Evolutionary conservation across 129 eudicot genomes (phyloP), one percentile per base, ranked within the genome.

Genomic region (Saussurea involucrata): DNA sequence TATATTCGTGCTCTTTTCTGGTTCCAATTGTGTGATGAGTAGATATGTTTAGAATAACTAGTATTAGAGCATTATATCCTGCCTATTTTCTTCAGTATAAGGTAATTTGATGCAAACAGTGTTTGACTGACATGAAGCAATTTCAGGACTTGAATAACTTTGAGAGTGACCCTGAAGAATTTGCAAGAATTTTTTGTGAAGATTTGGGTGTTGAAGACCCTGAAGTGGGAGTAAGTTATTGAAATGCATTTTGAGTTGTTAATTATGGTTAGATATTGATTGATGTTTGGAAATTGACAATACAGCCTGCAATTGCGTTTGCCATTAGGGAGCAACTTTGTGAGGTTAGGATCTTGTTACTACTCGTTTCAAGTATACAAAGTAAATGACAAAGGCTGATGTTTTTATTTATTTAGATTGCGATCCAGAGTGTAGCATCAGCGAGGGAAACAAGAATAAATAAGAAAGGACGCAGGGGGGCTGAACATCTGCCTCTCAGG

Each of bases 151-250:
- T 91, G 89, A 94, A 89, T 85, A 94, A 94, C 82, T 84, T 94
- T 72, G 98, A 94, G 86, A 94, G 98, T 74, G 93, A 94, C 76
- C 98, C 98, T 66, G 98, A 94, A 85, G 97, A 94, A 82, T 94
- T 94, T 84, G 93, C 98, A 28, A 87, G 92, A 80, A 87, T 86
- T 17, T 91, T 94, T 73, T 91, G 98, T 81, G 74, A 82, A 80
- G 98, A 94, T 76, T 32, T 94, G 93, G 92, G 90, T 72, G 85
- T 94, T 71, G 89, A 91, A 81, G 98, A 94, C 73, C 98, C 98
- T 34, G 97, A 94, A 91, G 98, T 91, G 83, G 98, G 92, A 72
- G 98, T 94, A 86, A 87, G 98, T 64, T 57, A 17, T 34, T 53
- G n/a, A 72, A 63, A 60, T 40, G 60, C 24, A 28, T 57, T 69